Evolutionary conservation across 2,329 filamentous ascomycete species (phyloP), one percentile per base, ranked within the genome.

Genomic region (Pseudocercospora crystallina): DNA sequence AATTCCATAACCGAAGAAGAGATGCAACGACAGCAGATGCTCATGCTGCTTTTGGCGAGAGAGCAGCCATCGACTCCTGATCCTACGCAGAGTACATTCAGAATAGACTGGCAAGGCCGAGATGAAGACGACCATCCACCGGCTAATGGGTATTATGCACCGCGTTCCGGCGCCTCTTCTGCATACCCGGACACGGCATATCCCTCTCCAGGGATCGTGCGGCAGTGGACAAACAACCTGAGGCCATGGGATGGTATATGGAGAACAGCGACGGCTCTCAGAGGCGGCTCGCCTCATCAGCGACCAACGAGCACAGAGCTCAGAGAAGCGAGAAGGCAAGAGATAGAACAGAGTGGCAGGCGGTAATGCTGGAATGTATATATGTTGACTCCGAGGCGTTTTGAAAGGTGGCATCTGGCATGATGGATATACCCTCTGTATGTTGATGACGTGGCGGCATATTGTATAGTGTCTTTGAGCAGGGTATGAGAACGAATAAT

Each of bases 11-110:
- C 70, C 15, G 76, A 80, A 58, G 74, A 78, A 47, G 76, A 79
- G 43, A 66, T 72, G 52, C 73, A 77, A 50, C 73, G 75, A 29
- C 73, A 76, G 57, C 76, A 79, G 54, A 76, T 78, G 71, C 69
- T 75, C n/a, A 68, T 73, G 54, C 67, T 80, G 0, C 70, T 78
- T 12, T 61, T 68, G 36, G 56, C 63, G 12, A 54, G 54, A 33
- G 66, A 54, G 54, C 65, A 14, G 62, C 65, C 49, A 10, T 54
- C 61, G 7, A 56, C 61, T 54, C 68, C 32, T 58, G 69, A 57
- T 62, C 70, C 42, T 56, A 64, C 51, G 11, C 68, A 67, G 51
- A 66, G 68, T 37, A 77, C 74, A 0, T 77, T 74, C 61, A 65
- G 63, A 15, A 75, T 77, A 44, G 67, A 71, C 57, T 62, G 67